Percentiles rank a stretch among this genome's conserved stretches.
Conservation (phyloP, 306 rosid genomes). For the Cicer judaicum region DNA sequence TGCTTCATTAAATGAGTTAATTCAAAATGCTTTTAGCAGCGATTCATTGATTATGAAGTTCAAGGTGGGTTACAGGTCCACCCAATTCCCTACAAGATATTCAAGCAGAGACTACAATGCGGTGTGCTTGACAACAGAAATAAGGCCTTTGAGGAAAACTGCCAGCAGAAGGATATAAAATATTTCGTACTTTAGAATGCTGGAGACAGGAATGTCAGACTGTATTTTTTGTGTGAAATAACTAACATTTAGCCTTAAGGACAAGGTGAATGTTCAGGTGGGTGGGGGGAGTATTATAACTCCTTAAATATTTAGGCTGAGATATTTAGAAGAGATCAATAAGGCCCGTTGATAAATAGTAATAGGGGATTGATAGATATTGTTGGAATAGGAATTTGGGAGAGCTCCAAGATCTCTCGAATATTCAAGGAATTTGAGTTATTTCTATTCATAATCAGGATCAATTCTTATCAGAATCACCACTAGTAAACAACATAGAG, state of each 20-base stretch:
- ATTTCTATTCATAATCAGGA: background rate
- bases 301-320: background rate
- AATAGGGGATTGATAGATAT: background rate
- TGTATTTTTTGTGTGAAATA: too few species aligned
- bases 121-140: background rate
- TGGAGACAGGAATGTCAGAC: background rate
- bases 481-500: background rate
- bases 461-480: conserved; percentile 10
- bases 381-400: background rate
- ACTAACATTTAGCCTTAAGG: background rate
- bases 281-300: background rate
- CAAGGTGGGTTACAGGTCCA: background rate
- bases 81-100: background rate
- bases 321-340: background rate
- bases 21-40: background rate
- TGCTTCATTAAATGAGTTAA: background rate
- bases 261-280: background rate
- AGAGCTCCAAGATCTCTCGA: background rate
- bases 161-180: background rate
- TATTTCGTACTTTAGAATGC: background rate
- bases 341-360: too few species aligned
- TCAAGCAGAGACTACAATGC: background rate
- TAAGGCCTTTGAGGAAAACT: too few species aligned
- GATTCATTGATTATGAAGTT: background rate
- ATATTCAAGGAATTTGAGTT: background rate